Base-by-base conservation (phyloP, 257 asterid genomes). In the Verbascum thapsus region DNA sequence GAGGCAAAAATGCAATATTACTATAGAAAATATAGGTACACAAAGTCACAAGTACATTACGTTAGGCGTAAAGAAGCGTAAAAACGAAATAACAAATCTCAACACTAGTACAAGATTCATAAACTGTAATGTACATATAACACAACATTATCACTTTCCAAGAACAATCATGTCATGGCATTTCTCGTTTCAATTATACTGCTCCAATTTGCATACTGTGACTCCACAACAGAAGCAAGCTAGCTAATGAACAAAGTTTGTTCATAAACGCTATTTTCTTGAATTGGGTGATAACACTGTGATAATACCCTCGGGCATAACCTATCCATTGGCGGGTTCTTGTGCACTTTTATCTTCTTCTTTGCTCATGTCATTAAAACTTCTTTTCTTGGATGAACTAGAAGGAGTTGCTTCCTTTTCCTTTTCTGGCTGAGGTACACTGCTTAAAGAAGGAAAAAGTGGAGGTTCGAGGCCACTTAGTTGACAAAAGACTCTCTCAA, bases 391-490 rank as follows among this genome's bases (percentile, higher is more conserved):
- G 67, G 92, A 74, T 35, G 88, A 72, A 10, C 82, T 56, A 58
- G 81, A 64, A n/a, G 95, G 80, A 37, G 74, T 58, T 30, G 48
- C 79, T 70, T 80, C 85, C 60, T 79, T 89, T 47, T 80, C 92
- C 71, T 86, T 85, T 65, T 71, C 83, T 22, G 78, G 37, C 30
- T 53, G 79, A 58, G 73, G 30, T 70, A 72, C 81, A 26, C 26
- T 67, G 68, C 64, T 54, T 63, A 68, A 57, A 1, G 72, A 45
- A 41, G 91, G 84, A 79, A 86, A 86, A 53, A 87, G 67, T 23
- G 97, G 96, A 77, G 98, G 88, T 72, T 87, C 98, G 48, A 71
- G 80, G 43, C 98, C 98, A 73, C 96, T 87, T 68, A 89, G 80
- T 67, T 86, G 88, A 77, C 97, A 89, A 73, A 87, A 92, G 37